phyloP scores from a whole-genome alignment of 495 filamentous ascomycete genomes.

The Barbatosphaeria neglecta region DNA sequence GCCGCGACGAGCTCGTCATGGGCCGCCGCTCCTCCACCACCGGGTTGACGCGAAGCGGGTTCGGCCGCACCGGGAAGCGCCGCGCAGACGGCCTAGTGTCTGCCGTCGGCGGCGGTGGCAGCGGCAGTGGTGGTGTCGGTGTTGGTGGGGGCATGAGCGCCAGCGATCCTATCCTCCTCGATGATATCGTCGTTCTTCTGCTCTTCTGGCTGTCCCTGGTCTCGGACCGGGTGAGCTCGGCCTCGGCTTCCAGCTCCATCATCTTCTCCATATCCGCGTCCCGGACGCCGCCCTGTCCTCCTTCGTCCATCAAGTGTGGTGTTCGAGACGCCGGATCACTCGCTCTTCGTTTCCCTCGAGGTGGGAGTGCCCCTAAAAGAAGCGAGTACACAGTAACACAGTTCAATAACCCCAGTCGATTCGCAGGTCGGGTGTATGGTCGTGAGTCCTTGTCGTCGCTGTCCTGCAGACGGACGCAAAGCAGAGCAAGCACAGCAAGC shows the following conservation, averaged over 20 bases:
- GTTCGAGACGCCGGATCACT: background rate
- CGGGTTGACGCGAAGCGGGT: slow-evolving; percentile 13
- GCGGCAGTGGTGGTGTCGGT: slow-evolving; percentile 16
- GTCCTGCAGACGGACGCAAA: slow-evolving; percentile 16
- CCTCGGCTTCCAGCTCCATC: slow-evolving; percentile 1
- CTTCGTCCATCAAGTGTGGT: background rate
- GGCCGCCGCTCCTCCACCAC: slow-evolving; percentile 6
- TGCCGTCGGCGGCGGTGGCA: slow-evolving; percentile 12
- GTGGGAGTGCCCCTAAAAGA: too few species aligned
- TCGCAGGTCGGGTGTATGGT: too few species aligned
- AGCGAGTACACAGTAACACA: too few species aligned
- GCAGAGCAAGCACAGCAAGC: background rate
- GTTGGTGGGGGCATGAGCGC: too few species aligned
- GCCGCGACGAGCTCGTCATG: slow-evolving; percentile 19
- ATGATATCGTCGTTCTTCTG: too few species aligned
- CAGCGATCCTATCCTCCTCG: background rate
- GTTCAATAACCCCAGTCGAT: too few species aligned
- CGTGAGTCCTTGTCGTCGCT: slow-evolving; percentile 11
- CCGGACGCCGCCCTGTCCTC: background rate
- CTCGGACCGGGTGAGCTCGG: slow-evolving; percentile 5
- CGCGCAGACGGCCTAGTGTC: too few species aligned
- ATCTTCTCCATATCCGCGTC: slow-evolving; percentile 8
- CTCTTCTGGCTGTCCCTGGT: background rate
- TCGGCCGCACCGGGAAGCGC: slow-evolving; percentile 1
- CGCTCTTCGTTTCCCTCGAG: too few species aligned